Evolutionary conservation across 108 stramenopile species (phyloP).

Genomic region (Skeletonema marinoi): DNA sequence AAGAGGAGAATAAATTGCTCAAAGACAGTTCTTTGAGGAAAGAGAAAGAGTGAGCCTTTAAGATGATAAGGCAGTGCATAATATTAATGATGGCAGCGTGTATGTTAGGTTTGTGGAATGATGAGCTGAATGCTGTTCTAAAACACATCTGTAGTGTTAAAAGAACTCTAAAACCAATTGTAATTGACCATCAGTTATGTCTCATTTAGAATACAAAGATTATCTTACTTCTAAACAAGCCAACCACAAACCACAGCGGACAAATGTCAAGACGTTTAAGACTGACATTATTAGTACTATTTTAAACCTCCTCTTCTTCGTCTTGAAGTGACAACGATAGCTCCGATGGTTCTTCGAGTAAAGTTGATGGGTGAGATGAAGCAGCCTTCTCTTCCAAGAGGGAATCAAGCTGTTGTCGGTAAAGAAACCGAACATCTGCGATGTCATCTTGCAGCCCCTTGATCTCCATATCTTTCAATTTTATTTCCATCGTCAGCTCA

Average conservation of each 20-base stretch:
- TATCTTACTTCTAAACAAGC: neutral
- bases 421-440: conserved; percentile 69
- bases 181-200: no score
- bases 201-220: neutral
- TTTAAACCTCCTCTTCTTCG: neutral
- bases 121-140: neutral
- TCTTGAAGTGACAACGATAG: neutral
- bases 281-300: neutral
- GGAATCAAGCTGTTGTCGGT: conserved; percentile 69
- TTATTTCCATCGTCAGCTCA: conserved; percentile 66
- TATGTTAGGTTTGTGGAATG: neutral
- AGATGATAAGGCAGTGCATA: neutral
- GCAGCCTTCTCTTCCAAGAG: conserved; percentile 77
- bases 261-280: neutral
- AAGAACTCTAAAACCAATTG: neutral
- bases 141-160: neutral
- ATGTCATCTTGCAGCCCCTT: conserved; percentile 74
- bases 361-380: neutral
- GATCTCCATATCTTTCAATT: conserved; percentile 73
- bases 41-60: neutral
- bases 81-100: neutral
- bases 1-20: conserved; percentile 49
- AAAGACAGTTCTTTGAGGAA: conserved; percentile 13
- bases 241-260: neutral
- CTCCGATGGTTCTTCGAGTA: neutral